phyloP scores from a whole-genome alignment of 2,329 filamentous ascomycete genomes.

The Leptographium flavum region DNA sequence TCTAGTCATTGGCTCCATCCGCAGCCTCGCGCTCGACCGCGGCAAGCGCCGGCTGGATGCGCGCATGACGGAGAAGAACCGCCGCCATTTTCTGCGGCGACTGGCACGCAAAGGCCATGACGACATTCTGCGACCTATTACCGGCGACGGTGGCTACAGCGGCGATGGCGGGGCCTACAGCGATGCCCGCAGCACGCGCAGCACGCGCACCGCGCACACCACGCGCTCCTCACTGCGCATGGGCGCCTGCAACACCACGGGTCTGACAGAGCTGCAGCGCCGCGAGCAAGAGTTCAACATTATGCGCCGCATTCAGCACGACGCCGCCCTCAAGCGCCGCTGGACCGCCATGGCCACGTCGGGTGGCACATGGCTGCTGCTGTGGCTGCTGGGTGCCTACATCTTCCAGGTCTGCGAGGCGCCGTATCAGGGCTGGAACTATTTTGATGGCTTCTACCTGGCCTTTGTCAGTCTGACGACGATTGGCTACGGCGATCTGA shows the following conservation, averaged over 20 bases:
- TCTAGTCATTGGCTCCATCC: conserved; percentile 21
- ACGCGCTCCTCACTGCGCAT: neutral
- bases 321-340: conserved; percentile 48
- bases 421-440: conserved; percentile 47
- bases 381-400: conserved; percentile 71
- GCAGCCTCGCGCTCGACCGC: conserved; percentile 47
- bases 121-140: conserved; percentile 34
- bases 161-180: neutral
- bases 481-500: conserved; percentile 73
- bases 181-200: neutral
- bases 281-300: conserved; percentile 59
- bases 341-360: conserved; percentile 65
- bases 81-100: conserved; percentile 29
- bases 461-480: conserved; percentile 72
- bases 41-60: conserved; percentile 38
- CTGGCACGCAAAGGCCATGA: conserved; percentile 31
- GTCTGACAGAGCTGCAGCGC: conserved; percentile 37
- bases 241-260: neutral
- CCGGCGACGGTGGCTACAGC: conserved; percentile 6
- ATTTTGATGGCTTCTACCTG: conserved; percentile 77
- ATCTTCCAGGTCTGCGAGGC: conserved; percentile 48
- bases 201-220: no score
- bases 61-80: conserved; percentile 45
- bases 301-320: conserved; percentile 67
- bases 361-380: conserved; percentile 48